Conservation (phyloP, 208 protist genomes). For the Crithidia thermophila region DNA sequence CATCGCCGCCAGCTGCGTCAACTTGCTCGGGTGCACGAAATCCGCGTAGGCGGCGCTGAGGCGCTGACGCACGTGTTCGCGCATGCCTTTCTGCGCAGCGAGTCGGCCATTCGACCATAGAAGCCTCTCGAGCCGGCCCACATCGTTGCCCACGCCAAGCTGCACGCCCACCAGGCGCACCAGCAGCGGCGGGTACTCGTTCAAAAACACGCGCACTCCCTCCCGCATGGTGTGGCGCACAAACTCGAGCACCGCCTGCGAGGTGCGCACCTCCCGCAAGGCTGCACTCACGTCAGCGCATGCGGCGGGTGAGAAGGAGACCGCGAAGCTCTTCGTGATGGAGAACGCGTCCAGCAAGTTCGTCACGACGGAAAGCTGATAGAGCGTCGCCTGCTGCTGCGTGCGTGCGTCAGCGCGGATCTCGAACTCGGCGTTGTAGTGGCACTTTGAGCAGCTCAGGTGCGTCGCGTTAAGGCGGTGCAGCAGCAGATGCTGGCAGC, state of each 20-base stretch:
- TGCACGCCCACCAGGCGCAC: constrained; percentile 51
- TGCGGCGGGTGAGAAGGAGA: constrained; percentile 31
- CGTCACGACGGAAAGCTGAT: constrained; percentile 58
- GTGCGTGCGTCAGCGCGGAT: constrained; percentile 35
- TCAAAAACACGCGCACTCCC: constrained; percentile 53
- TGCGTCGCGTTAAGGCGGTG: constrained; percentile 32
- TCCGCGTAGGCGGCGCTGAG: constrained; percentile 32
- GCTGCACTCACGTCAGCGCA: constrained; percentile 33
- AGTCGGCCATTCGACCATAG: constrained; percentile 47
- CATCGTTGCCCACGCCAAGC: constrained; percentile 41
- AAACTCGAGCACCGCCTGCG: constrained; percentile 36
- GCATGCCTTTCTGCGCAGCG: constrained; percentile 44
- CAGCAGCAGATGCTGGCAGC: constrained; percentile 54
- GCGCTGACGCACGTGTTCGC: constrained; percentile 44
- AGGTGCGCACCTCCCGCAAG: constrained; percentile 37
- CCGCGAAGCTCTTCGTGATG: constrained; percentile 46
- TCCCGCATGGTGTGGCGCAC: constrained; percentile 43
- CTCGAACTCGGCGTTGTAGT: constrained; percentile 80
- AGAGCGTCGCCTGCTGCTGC: constrained; percentile 64
- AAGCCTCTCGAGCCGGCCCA: constrained; percentile 34
- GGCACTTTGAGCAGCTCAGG: constrained; percentile 64
- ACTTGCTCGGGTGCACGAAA: constrained; percentile 19
- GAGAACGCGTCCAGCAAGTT: constrained; percentile 63
- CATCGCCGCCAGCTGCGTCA: constrained; percentile 47
- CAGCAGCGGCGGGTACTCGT: constrained; percentile 36